Evolutionary conservation across 495 filamentous ascomycete genomes (phyloP).

Genomic region (Niebla homalea): DNA sequence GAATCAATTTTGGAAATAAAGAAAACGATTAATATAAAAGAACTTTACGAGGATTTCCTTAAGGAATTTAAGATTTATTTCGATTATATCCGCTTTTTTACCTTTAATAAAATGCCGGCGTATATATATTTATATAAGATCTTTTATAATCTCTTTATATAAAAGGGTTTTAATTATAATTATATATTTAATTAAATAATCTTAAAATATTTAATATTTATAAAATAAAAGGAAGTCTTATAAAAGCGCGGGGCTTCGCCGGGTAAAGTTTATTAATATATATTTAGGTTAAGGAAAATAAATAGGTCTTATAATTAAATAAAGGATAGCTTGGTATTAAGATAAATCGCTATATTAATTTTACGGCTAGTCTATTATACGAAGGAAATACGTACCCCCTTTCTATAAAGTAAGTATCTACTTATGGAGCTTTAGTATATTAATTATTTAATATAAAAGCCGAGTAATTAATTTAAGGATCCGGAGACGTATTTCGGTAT

Average conservation of each 20-base stretch:
- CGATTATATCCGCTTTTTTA: slow-evolving; percentile 18
- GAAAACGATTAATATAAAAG: too few relatives aligned
- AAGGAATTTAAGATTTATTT: slow-evolving; percentile 12
- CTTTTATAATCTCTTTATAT: slow-evolving; percentile 17
- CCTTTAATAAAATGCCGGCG: slow-evolving; percentile 18
- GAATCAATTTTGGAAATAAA: too few relatives aligned
- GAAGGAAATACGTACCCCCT: too few relatives aligned
- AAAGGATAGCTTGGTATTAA: too few relatives aligned
- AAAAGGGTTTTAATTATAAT: slow-evolving; percentile 20
- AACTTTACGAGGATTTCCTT: slow-evolving; percentile 7
- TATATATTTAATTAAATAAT: slow-evolving; percentile 22
- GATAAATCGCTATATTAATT: too few relatives aligned
- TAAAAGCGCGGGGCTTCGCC: neutral
- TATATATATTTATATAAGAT: slow-evolving; percentile 21
- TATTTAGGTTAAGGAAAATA: neutral
- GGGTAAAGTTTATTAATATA: neutral
- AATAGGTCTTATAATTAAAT: too few relatives aligned
- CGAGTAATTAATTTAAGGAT: neutral
- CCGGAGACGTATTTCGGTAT: too few relatives aligned
- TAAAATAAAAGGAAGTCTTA: too few relatives aligned
- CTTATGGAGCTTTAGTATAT: too few relatives aligned
- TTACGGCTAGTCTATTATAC: too few relatives aligned
- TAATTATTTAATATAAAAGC: too few relatives aligned
- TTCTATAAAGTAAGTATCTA: too few relatives aligned
- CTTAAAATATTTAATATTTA: slow-evolving; percentile 7